Evolutionary conservation across 352 stramenopile species (phyloP).

Genomic region (Phytophthora syringae): DNA sequence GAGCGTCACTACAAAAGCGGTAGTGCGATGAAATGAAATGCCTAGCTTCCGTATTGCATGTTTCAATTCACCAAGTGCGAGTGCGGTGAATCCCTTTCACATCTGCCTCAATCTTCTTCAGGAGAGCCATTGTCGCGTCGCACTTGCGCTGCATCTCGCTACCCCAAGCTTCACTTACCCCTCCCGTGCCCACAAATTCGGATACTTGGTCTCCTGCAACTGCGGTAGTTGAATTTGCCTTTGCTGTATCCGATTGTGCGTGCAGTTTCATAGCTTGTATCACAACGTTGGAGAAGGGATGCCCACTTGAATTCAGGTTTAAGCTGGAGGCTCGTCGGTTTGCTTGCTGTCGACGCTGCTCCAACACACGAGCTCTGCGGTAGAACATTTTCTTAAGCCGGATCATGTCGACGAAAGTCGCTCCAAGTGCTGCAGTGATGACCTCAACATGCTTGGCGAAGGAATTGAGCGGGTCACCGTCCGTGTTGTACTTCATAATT

Average conservation of each 20-base stretch:
- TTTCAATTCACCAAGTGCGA: slow-evolving; percentile 8
- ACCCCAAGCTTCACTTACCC: slow-evolving; percentile 32
- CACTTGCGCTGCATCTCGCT: slow-evolving; percentile 53
- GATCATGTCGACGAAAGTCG: slow-evolving; percentile 62
- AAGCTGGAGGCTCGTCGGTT: slow-evolving; percentile 24
- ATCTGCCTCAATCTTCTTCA: slow-evolving; percentile 55
- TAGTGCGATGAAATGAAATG: slow-evolving; percentile 10
- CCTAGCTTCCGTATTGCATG: slow-evolving; percentile 1
- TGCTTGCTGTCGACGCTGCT: slow-evolving; percentile 22
- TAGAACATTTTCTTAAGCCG: slow-evolving; percentile 63
- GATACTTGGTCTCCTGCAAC: neutral
- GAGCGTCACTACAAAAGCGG: no score
- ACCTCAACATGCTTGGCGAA: slow-evolving; percentile 79
- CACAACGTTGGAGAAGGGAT: neutral
- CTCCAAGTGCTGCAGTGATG: slow-evolving; percentile 65
- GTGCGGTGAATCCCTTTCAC: slow-evolving; percentile 27
- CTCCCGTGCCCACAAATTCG: neutral
- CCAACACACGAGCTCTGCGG: slow-evolving; percentile 29
- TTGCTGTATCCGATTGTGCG: neutral
- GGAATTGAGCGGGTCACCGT: slow-evolving; percentile 68
- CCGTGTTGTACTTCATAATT: slow-evolving; percentile 83
- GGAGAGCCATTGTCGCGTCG: slow-evolving; percentile 45
- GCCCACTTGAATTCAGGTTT: slow-evolving; percentile 24
- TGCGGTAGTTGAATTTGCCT: slow-evolving; percentile 7
- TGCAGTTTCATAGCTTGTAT: neutral